Base-by-base conservation (phyloP, 306 rosid genomes). In the Luffa acutangula region DNA sequence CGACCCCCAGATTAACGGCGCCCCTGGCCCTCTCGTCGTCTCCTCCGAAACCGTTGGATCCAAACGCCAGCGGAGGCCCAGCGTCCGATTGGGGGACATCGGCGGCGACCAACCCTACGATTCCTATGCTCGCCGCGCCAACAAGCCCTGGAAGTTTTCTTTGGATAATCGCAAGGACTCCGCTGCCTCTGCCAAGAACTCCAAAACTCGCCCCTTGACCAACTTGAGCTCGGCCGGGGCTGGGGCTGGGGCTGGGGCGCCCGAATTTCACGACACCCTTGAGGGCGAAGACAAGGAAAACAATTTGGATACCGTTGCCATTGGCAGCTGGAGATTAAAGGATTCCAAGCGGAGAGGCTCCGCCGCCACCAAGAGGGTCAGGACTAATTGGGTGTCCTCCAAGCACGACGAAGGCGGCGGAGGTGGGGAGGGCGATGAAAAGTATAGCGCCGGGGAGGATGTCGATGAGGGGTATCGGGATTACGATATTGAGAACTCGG, bases 21-120 rank as follows among this genome's bases (percentile, higher is more conserved):
- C 77, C 45, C 64, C 69, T 7, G 58, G 6, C 63, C 70, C 83
- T 54, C 85, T 86, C 37, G 73, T 80, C 82, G 48, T 76, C 65
- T 57, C 98, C 3, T 60, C 81, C 20, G 99, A 91, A 77, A 81
- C 92, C 36, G 81, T 91, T 20, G 97, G 85, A 75, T 81, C 96
- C 21, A 95, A 93, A 90, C 95, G 99, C 0, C 98, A 93, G 81
- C 79, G 99, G 7, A 83, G 96, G 25, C 99, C 99, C 1, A 95
- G 97, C 72, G 97, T 95, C 71, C 90, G 97, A 70, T 86, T 95
- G 59, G 99, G 97, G 52, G 97, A 95, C 79, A 92, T 95, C 88
- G 99, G 93, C n/a, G 91, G 91, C 51, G 97, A 92, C 89, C 97
- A 85, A 78, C 89, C 89, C 48, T 91, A 88, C 81, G 97, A 95